phyloP scores from a whole-genome alignment of 805 yeast genomes.

The Candida vartiovaarae region DNA sequence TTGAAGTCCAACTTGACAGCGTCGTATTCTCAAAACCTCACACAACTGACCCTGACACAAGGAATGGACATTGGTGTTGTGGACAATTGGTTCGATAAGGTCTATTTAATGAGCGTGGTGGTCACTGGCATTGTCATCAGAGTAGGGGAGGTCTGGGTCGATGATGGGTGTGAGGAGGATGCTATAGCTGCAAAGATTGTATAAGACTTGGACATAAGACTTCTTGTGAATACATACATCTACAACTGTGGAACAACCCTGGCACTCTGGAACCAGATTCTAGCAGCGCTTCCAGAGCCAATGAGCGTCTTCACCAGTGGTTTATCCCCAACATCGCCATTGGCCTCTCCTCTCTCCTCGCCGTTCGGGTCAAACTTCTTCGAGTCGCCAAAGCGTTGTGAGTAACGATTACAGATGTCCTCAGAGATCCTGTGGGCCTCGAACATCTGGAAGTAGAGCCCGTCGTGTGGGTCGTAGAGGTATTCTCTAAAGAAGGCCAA shows the following conservation, averaged over 20 bases:
- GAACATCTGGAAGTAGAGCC: conserved; percentile 51
- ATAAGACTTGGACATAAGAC: not conserved
- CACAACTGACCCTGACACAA: conserved; percentile 23
- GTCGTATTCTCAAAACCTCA: conserved; percentile 26
- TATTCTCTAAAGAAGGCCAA: conserved; percentile 50
- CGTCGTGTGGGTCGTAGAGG: conserved; percentile 49
- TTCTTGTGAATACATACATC: not conserved
- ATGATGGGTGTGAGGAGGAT: conserved; percentile 19
- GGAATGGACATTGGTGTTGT: conserved; percentile 19
- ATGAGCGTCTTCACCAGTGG: conserved; percentile 46
- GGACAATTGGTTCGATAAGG: conserved; percentile 36
- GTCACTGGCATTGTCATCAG: conserved; percentile 21
- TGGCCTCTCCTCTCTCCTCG: conserved; percentile 44
- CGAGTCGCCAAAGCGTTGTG: conserved; percentile 46
- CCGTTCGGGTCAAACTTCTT: conserved; percentile 42
- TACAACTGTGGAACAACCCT: conserved; percentile 36
- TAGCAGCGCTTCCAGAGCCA: conserved; percentile 61
- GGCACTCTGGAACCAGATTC: conserved; percentile 63
- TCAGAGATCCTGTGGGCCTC: conserved; percentile 49
- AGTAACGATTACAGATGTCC: conserved; percentile 44
- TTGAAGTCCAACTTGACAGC: conserved; percentile 32
- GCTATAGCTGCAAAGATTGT: conserved; percentile 8
- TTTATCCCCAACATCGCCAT: conserved; percentile 27
- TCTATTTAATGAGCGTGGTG: conserved; percentile 27
- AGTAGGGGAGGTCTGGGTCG: conserved; percentile 16